Evolutionary conservation across 2,329 filamentous ascomycete genomes (phyloP), one percentile per base, ranked within the genome.

Genomic region (Macrophomina tecta): DNA sequence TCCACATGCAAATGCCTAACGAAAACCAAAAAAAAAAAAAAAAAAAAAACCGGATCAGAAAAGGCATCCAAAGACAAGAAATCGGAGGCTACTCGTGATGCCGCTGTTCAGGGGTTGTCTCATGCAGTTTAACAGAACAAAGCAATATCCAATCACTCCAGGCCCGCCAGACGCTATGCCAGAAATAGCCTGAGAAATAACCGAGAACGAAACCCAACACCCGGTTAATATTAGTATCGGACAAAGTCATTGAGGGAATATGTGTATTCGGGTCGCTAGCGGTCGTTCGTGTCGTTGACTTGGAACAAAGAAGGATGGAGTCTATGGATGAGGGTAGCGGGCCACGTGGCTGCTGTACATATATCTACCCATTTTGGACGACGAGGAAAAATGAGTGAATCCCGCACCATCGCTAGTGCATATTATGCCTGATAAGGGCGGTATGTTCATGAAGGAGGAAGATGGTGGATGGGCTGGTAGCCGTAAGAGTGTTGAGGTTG

Each of bases 101-200:
- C 58, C 46, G 18, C 45, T 62, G 45, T 62, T 23, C 56, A 23
- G 56, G 45, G 58, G 58, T 49, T 62, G 58, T 62, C 58, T 62
- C 45, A 62, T 62, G 58, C 58, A 62, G 45, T 30, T 62, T 45
- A 45, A 45, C 42, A 49, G 23, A 62, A 30, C 32, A 55, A 62
- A 61, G 11, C 42, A 46, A 34, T 18, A 60, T 42, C 45, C 45
- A 49, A 49, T 62, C 58, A 62, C 58, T 62, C 58, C 58, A 28
- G 34, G 18, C 46, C 58, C 58, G 58, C 58, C 58, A 62, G 58
- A 62, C 58, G 58, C 58, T 62, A 62, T 62, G 58, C 58, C 34
- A 60, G 55, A 60, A 60, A 16, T 40, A 60, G 55, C 58, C 58
- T 62, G 58, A 62, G n/a, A 42, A 49, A 38, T 32, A 62, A 62